Conservation (phyloP, 257 asterid species). For the Fraxinus quadrangulata region DNA sequence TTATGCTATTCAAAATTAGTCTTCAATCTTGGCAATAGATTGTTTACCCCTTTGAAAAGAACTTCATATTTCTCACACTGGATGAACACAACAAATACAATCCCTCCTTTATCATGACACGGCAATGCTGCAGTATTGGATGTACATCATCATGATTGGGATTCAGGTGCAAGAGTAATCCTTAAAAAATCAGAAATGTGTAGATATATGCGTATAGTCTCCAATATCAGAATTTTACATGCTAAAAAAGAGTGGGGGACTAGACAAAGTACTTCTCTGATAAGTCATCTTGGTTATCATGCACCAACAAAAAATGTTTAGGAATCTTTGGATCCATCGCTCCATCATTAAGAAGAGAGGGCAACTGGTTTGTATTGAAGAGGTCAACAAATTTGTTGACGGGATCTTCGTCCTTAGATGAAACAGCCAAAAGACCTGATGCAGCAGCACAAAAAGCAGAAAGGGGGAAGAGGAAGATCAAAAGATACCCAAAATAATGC, state of each 20-base stretch:
- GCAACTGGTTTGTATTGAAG: conserved; percentile 76
- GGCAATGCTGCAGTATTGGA: background rate
- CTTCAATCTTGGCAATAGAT: conserved; percentile 10
- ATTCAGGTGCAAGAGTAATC: background rate
- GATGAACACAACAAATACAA: background rate
- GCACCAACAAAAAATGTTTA: conserved; percentile 84
- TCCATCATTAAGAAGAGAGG: conserved; percentile 84
- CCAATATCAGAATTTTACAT: conserved; percentile 1
- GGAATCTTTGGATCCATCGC: conserved; percentile 95
- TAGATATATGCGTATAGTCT: conserved; percentile 15
- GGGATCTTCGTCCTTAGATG: conserved; percentile 82
- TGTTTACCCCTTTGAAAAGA: background rate
- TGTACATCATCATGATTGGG: background rate
- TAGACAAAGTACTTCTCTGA: conserved; percentile 58
- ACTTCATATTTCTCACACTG: conserved; percentile 12
- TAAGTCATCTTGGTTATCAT: conserved; percentile 66
- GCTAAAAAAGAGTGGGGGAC: conserved; percentile 21
- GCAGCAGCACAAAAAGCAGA: conserved; percentile 30
- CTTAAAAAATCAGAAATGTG: conserved; percentile 11
- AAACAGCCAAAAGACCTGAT: conserved; percentile 89
- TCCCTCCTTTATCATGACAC: background rate
- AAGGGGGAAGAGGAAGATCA: conserved; percentile 19
- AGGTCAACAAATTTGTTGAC: conserved; percentile 79
- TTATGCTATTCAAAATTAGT: conserved; percentile 1
- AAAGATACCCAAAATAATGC: conserved; percentile 1